These are phyloP conservation scores for Fraxinus paxiana DNA, from an alignment of 305 asterid genomes.

Conservation along the genomic window DNA sequence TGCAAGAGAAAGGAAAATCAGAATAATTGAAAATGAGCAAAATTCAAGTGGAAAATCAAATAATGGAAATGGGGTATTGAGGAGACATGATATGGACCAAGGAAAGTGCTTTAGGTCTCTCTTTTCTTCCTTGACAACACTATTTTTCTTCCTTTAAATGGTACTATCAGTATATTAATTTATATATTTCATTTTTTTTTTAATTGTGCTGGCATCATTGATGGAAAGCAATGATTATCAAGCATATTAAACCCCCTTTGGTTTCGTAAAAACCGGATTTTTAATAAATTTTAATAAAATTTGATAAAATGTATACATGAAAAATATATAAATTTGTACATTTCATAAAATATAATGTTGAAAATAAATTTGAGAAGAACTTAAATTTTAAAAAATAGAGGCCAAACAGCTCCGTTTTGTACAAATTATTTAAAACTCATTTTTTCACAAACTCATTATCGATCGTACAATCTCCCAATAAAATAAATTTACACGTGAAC, in stretches of 20 bases:
- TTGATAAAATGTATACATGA: no score
- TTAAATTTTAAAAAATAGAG: not conserved
- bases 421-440: not conserved
- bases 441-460: not conserved
- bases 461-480: not conserved
- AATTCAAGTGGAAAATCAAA: constrained; percentile 42
- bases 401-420: no score
- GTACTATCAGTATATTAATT: constrained; percentile 47
- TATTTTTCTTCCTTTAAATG: constrained; percentile 56
- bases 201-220: constrained; percentile 37
- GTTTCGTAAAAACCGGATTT: not conserved
- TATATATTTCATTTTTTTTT: constrained; percentile 12
- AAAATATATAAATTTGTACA: no score
- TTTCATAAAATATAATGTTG: not conserved
- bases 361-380: no score
- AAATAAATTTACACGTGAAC: not conserved
- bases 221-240: constrained; percentile 44
- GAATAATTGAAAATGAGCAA: constrained; percentile 18
- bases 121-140: constrained; percentile 41
- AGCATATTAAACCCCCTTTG: constrained; percentile 27
- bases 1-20: constrained; percentile 12
- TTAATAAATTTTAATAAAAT: no score
- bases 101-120: constrained; percentile 47
- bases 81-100: constrained; percentile 68
- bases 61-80: constrained; percentile 32